Evolutionary conservation across 495 filamentous ascomycete genomes (phyloP), one percentile per base, ranked within the genome.

Genomic region (Penicillium pancosmium): DNA sequence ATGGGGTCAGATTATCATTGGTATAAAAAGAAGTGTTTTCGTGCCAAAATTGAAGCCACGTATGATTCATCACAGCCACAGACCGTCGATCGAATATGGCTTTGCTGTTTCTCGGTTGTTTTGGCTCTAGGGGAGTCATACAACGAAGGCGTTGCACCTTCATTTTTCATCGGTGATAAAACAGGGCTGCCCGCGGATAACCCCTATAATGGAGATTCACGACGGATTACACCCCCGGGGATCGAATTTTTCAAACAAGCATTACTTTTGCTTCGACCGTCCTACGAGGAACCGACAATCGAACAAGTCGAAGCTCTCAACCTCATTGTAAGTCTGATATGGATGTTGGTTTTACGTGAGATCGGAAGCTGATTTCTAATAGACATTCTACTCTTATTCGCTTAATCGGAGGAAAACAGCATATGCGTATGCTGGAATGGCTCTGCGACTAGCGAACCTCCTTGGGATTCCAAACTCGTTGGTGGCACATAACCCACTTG

Each of bases 361-460:
- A 7, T 27, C 25, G 6, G 6, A 27, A 27, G 25, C 25, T 27
- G 2, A 27, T 27, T 7, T 27, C 25, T 27, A 4, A 13, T 40
- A 61, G 62, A 43, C 62, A 19, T 58, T 61, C 35, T 65, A 61
- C 46, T 61, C 31, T 4, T 57, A 65, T 23, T 44, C 33, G 0
- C 58, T 65, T 5, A 65, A 61, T 46, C 31, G 62, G 19, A 25
- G 54, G 18, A 61, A 55, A 31, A 54, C 62, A 7, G 62, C 62
- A 36, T 65, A 65, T 44, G 54, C 52, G 27, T 61, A 65, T 51
- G 58, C 62, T 0, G 62, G 62, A 7, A 8, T 52, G 36, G 51
- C 44, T 19, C 13, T 43, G 0, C 21, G 61, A 34, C 16, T 64
- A 41, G 40, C 35, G 35, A 60, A 56, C 23, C 33, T 64, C 8